Evolutionary conservation across 208 protist species (phyloP).

Genomic region (Acanthamoeba triangularis): DNA sequence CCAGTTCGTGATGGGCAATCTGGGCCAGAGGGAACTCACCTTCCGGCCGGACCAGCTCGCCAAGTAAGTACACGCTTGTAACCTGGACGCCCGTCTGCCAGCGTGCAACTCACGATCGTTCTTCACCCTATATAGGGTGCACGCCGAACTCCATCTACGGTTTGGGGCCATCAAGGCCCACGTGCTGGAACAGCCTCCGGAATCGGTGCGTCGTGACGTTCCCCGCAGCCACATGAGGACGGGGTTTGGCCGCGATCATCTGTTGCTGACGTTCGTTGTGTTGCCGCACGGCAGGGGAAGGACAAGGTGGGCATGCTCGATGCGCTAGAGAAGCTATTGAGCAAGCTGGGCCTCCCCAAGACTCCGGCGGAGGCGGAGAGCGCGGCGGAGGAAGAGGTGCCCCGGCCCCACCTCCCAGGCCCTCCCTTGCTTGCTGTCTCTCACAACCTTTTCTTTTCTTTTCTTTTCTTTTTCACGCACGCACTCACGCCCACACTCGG

Average conservation of each 20-base stretch:
- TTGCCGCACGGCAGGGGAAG: background rate
- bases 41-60: background rate
- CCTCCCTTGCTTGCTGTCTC: background rate
- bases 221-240: background rate
- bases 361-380: background rate
- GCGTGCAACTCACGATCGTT: background rate
- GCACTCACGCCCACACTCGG: background rate
- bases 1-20: conserved; percentile 13
- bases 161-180: background rate
- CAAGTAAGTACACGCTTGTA: background rate
- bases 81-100: too few species aligned
- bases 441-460: too few species aligned
- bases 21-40: background rate
- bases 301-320: background rate
- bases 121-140: background rate
- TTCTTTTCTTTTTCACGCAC: background rate
- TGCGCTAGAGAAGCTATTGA: background rate
- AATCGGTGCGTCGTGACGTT: background rate
- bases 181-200: background rate
- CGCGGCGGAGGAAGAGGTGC: background rate
- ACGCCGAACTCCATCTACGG: background rate
- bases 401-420: background rate
- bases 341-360: conserved; percentile 38
- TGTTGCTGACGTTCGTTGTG: background rate
- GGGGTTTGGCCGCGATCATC: too few species aligned